These are phyloP conservation scores for Chrysopogon serrulatus DNA, from an alignment of 176 grass and related monocot genomes.

Conservation along the genomic window DNA sequence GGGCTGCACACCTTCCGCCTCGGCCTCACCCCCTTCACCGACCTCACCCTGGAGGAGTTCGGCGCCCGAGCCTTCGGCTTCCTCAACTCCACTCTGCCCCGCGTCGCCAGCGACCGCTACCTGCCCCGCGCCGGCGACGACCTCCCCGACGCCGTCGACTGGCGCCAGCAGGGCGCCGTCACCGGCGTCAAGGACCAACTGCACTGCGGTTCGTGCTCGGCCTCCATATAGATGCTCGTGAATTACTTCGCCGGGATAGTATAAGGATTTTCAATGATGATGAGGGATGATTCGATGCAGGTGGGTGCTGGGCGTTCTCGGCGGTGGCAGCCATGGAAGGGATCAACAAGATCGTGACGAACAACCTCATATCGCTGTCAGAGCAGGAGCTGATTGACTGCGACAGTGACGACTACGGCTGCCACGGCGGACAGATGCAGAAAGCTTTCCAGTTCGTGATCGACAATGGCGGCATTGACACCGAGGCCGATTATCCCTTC, in stretches of 20 bases:
- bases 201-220: neutral
- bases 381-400: conserved; percentile 69
- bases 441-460: conserved; percentile 1
- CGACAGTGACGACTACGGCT: neutral
- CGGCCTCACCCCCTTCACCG: conserved; percentile 52
- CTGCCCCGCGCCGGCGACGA: neutral
- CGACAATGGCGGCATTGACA: conserved; percentile 9
- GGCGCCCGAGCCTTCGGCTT: conserved; percentile 15
- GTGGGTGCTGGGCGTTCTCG: conserved; percentile 19
- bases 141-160: conserved; percentile 15
- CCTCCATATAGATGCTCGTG: neutral
- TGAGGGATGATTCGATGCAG: neutral
- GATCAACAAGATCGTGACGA: conserved; percentile 51
- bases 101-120: neutral
- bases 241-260: neutral
- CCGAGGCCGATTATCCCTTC: neutral
- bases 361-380: conserved; percentile 36
- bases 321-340: conserved; percentile 52
- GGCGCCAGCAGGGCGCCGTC: neutral
- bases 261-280: neutral
- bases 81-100: neutral
- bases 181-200: conserved; percentile 1
- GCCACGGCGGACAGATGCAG: neutral
- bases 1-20: conserved; percentile 37
- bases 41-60: conserved; percentile 59